Evolutionary conservation across 345 rosid genomes (phyloP).

Genomic region (Eucalyptus curtisii): DNA sequence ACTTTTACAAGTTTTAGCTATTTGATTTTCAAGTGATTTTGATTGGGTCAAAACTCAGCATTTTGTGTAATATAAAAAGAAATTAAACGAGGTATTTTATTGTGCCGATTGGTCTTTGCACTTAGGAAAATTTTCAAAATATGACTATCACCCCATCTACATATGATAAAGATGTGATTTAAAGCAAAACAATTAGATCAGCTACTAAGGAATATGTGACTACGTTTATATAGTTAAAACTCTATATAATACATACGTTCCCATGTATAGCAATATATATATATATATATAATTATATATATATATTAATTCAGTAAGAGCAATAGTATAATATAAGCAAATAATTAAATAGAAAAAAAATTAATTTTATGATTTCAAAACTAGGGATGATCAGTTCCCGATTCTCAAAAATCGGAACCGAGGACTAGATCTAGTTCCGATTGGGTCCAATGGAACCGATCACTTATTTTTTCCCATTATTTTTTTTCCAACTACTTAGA

Average conservation of each 20-base stretch:
- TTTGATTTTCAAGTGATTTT: neutral
- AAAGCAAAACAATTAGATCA: neutral
- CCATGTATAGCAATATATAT: neutral
- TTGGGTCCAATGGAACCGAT: rapidly evolving
- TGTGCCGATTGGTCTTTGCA: neutral
- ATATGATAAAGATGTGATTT: neutral
- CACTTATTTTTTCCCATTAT: no score
- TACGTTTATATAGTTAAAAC: neutral
- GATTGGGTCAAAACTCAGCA: neutral
- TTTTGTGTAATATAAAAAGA: neutral
- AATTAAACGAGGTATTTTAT: neutral
- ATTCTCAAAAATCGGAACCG: rapidly evolving
- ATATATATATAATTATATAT: no score
- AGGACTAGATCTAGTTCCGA: rapidly evolving
- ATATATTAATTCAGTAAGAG: no score
- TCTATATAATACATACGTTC: neutral
- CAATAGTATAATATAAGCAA: neutral
- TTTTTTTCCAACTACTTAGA: no score
- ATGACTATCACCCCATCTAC: neutral
- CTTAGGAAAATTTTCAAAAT: neutral
- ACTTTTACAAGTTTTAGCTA: neutral
- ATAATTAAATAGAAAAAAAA: neutral
- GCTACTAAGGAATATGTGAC: neutral
- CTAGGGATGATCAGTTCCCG: rapidly evolving
- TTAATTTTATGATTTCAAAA: neutral